Evolutionary conservation across 2,329 filamentous ascomycete species (phyloP).

Genomic region (Pyrenophora seminiperda): DNA sequence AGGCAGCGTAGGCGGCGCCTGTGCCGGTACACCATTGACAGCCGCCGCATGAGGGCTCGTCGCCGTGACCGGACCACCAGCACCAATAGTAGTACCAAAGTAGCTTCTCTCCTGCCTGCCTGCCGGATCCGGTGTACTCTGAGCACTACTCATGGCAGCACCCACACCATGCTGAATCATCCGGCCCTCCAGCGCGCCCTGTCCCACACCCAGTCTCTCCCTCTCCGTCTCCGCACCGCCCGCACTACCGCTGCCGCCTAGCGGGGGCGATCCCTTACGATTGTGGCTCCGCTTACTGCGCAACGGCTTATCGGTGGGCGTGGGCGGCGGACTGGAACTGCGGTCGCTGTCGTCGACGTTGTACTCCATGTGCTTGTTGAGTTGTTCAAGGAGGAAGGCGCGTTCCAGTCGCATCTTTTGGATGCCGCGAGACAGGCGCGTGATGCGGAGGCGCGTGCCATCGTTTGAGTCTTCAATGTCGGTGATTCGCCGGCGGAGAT

Average conservation of each 20-base stretch:
- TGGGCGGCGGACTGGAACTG: slow-evolving; percentile 78
- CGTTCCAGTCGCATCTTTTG: slow-evolving; percentile 90
- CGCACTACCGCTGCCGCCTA: slow-evolving; percentile 11
- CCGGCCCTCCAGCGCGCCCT: neutral
- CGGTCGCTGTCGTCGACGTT: slow-evolving; percentile 69
- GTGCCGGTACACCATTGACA: slow-evolving; percentile 36
- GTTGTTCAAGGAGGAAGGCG: slow-evolving; percentile 61
- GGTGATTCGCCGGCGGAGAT: slow-evolving; percentile 86
- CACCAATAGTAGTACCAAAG: slow-evolving; percentile 36
- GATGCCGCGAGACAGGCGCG: slow-evolving; percentile 80
- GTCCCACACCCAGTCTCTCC: slow-evolving; percentile 1
- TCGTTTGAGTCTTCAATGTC: slow-evolving; percentile 94
- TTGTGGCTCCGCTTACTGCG: slow-evolving; percentile 72
- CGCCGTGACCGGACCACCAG: slow-evolving; percentile 11
- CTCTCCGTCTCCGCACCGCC: slow-evolving; percentile 11
- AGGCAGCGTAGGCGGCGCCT: slow-evolving; percentile 31
- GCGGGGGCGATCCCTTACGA: slow-evolving; percentile 50
- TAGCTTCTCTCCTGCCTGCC: slow-evolving; percentile 36
- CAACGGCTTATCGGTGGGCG: slow-evolving; percentile 78
- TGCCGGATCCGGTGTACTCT: slow-evolving; percentile 47
- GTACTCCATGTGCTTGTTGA: slow-evolving; percentile 55
- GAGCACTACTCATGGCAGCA: slow-evolving; percentile 43
- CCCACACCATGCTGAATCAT: slow-evolving; percentile 25
- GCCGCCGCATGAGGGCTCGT: slow-evolving; percentile 30
- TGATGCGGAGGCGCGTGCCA: slow-evolving; percentile 75